A percentile compares a stretch with the other conserved stretches of the same genome.
phyloP scores from a whole-genome alignment of 257 asterid genomes.

The Lithospermum erythrorhizon region DNA sequence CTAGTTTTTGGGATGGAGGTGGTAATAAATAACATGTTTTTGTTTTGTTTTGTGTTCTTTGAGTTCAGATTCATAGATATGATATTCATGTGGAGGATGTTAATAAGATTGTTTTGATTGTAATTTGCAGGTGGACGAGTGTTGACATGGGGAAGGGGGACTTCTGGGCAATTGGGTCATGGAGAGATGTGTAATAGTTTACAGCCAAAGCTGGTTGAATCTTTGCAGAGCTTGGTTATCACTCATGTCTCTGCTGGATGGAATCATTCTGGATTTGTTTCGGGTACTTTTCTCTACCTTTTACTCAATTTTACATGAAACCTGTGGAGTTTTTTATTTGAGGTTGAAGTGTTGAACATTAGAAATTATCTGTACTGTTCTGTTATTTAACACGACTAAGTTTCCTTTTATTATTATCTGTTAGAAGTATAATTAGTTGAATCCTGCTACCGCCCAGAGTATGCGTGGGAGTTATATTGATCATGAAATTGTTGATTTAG shows the following conservation, averaged over 20 bases:
- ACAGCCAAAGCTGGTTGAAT: constrained; percentile 37
- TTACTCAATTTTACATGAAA: not conserved
- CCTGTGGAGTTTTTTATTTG: not conserved
- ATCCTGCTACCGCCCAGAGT: not conserved
- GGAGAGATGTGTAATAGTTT: constrained; percentile 46
- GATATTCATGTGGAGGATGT: too few species aligned
- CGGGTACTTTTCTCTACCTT: constrained; percentile 33
- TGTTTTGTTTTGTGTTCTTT: too few species aligned
- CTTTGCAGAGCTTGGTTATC: constrained; percentile 31
- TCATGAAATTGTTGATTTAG: not conserved
- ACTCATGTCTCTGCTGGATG: constrained; percentile 84
- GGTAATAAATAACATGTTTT: too few species aligned
- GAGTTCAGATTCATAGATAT: too few species aligned
- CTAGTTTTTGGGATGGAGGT: too few species aligned
- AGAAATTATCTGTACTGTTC: too few species aligned
- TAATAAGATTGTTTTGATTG: not conserved
- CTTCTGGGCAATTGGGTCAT: constrained; percentile 84
- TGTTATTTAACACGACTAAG: too few species aligned
- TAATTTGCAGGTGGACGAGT: constrained; percentile 57
- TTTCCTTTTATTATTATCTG: too few species aligned
- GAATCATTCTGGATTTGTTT: constrained; percentile 89
- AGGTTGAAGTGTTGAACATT: too few species aligned
- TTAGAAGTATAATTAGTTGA: too few species aligned
- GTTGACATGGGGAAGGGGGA: constrained; percentile 93
- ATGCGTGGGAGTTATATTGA: not conserved